These are phyloP conservation scores for Komagataella kurtzmanii DNA, from an alignment of 805 yeast genomes.

Conservation along the genomic window DNA sequence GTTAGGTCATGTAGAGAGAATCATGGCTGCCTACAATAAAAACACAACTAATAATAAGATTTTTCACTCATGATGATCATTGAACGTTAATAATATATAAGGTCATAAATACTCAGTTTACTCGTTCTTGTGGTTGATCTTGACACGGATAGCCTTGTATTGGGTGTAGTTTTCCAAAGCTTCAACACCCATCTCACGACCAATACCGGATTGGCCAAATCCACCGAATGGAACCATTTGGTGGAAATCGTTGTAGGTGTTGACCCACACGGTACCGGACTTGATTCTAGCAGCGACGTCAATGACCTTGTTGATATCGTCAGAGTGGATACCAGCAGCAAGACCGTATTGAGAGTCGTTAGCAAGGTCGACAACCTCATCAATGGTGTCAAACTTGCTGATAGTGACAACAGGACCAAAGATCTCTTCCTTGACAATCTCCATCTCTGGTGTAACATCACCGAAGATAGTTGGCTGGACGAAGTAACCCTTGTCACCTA, in stretches of 20 bases:
- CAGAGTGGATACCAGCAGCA: constrained; percentile 81
- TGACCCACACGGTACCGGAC: constrained; percentile 78
- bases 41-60: neutral
- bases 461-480: constrained; percentile 78
- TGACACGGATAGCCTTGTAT: constrained; percentile 48
- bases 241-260: constrained; percentile 61
- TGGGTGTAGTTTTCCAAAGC: constrained; percentile 56
- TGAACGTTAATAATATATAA: neutral
- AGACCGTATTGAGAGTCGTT: constrained; percentile 74
- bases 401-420: constrained; percentile 83
- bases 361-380: constrained; percentile 62
- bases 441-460: constrained; percentile 62
- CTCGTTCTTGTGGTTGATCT: neutral
- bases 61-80: neutral
- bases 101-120: neutral
- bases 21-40: neutral
- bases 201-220: constrained; percentile 53
- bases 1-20: neutral
- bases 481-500: constrained; percentile 58
- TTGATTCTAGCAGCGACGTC: constrained; percentile 52
- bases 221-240: constrained; percentile 62
- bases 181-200: constrained; percentile 62
- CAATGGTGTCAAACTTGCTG: constrained; percentile 56
- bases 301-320: constrained; percentile 50
- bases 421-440: constrained; percentile 78